Percentiles rank a stretch among this genome's conserved stretches.
Evolutionary conservation across 73 alveolate species (phyloP).

Genomic region (Tetrahymena malaccensis): DNA sequence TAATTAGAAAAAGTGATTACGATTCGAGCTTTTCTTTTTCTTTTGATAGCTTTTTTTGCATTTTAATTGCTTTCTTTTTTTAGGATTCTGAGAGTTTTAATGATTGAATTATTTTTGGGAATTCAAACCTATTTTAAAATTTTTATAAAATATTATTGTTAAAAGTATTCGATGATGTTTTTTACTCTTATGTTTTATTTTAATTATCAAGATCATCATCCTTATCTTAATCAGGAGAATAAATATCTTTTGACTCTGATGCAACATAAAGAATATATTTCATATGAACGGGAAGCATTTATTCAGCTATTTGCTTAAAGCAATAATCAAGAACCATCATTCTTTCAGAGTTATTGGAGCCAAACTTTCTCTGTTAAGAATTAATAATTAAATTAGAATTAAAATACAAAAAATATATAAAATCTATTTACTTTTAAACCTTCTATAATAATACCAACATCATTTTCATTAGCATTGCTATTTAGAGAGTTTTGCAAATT

Average conservation of each 20-base stretch:
- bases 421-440: neutral
- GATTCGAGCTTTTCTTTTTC: neutral
- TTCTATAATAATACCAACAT: conserved; percentile 22
- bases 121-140: neutral
- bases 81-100: neutral
- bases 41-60: neutral
- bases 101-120: neutral
- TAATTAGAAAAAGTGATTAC: neutral
- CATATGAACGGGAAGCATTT: neutral
- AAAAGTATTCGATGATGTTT: too few species aligned
- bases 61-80: neutral
- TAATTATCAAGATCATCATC: neutral
- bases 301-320: neutral
- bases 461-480: conserved; percentile 21
- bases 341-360: neutral
- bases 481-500: conserved; percentile 6
- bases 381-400: neutral
- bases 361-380: neutral
- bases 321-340: neutral
- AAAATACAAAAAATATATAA: too few species aligned
- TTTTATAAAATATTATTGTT: too few species aligned
- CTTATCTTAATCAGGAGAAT: neutral
- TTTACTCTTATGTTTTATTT: neutral
- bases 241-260: neutral
- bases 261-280: neutral